These are phyloP conservation scores for Pythium volutum DNA, from an alignment of 352 stramenopile genomes.

Conservation along the genomic window DNA sequence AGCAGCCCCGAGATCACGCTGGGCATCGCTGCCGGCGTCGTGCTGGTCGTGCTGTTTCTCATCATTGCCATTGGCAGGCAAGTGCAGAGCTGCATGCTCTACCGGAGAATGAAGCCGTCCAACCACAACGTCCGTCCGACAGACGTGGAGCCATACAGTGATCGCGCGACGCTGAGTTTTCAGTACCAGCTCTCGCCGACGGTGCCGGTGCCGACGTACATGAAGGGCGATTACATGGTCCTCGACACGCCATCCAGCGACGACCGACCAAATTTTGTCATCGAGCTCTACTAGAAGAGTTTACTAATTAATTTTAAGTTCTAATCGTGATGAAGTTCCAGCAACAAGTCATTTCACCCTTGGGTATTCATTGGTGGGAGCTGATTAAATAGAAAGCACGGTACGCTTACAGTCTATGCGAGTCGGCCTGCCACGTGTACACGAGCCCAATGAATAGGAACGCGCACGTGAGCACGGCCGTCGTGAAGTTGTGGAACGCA, in stretches of 20 bases:
- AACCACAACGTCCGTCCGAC: slow-evolving; percentile 13
- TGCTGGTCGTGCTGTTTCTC: slow-evolving; percentile 11
- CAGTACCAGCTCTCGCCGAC: background rate
- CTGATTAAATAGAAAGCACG: too few relatives aligned
- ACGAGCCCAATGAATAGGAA: slow-evolving; percentile 55
- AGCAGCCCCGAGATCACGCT: slow-evolving; percentile 14
- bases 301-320: too few relatives aligned
- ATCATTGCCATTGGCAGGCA: slow-evolving; percentile 15
- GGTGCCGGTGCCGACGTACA: background rate
- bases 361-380: too few relatives aligned
- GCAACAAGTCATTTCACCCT: too few relatives aligned
- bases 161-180: background rate
- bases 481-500: slow-evolving; percentile 43
- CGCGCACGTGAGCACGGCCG: slow-evolving; percentile 33
- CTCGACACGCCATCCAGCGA: background rate
- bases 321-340: too few relatives aligned
- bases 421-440: slow-evolving; percentile 42
- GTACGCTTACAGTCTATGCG: too few relatives aligned
- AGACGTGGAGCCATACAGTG: background rate
- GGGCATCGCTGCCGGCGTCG: background rate
- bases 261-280: background rate
- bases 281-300: too few relatives aligned
- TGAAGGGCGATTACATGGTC: background rate
- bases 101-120: slow-evolving; percentile 2
- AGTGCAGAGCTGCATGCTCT: slow-evolving; percentile 14